Evolutionary conservation across 495 filamentous ascomycete species (phyloP).

Genomic region (Margaritispora aquatica): DNA sequence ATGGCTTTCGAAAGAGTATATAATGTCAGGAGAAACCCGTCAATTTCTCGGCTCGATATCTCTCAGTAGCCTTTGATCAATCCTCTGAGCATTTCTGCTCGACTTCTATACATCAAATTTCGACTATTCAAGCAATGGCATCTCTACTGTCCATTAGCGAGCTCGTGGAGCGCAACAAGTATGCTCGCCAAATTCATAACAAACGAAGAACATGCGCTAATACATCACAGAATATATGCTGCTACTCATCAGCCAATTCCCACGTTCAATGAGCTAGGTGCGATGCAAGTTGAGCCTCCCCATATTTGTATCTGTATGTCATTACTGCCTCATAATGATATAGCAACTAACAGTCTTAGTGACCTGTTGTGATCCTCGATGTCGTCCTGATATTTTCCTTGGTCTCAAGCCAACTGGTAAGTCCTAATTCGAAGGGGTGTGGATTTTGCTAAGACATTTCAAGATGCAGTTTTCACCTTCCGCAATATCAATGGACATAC

Average conservation of each 20-base stretch:
- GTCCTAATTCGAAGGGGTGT: not conserved
- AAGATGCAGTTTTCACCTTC: conserved; percentile 17
- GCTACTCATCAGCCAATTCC: not conserved
- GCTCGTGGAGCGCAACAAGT: conserved; percentile 8
- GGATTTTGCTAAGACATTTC: not conserved
- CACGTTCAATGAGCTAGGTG: not conserved
- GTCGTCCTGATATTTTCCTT: conserved; percentile 23
- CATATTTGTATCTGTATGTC: not conserved
- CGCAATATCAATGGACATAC: conserved; percentile 25
- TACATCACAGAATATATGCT: not conserved
- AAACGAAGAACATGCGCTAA: not conserved
- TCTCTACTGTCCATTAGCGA: not conserved
- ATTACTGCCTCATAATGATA: not conserved
- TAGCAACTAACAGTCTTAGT: conserved; percentile 9
- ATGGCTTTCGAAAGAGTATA: not conserved
- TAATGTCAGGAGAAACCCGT: not conserved
- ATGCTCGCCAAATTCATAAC: not conserved
- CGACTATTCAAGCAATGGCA: not conserved
- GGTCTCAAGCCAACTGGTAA: conserved; percentile 15
- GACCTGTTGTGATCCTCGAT: conserved; percentile 23
- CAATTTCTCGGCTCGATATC: not conserved
- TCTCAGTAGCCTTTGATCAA: not conserved
- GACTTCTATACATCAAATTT: not conserved
- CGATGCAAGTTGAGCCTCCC: not conserved
- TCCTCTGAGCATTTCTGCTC: not conserved